Percentiles rank a stretch among this genome's conserved stretches.
Conservation (phyloP, 306 rosid species). For the Carpinus viminea region DNA sequence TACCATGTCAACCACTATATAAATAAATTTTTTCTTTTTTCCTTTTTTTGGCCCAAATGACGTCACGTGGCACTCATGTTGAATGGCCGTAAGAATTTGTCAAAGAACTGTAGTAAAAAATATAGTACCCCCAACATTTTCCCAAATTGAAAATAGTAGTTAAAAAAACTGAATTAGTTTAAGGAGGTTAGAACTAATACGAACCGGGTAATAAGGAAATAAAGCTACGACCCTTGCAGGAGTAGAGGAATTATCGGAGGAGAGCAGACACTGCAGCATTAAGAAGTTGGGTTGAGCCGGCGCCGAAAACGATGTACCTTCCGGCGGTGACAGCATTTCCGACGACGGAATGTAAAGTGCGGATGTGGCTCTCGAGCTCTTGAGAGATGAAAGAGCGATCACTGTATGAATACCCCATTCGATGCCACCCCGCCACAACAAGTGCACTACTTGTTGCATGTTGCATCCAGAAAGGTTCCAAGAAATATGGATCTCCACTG, state of each 20-base stretch:
- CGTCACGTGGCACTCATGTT: too few relatives aligned
- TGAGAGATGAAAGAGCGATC: constrained; percentile 12
- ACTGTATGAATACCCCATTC: constrained; percentile 35
- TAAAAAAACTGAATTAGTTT: too few relatives aligned
- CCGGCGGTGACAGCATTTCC: constrained; percentile 39
- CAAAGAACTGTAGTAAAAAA: too few relatives aligned
- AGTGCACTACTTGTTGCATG: constrained; percentile 32
- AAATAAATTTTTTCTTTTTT: too few relatives aligned
- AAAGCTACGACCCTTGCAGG: constrained; percentile 12
- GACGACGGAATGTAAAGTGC: constrained; percentile 19
- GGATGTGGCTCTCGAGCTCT: constrained; percentile 27
- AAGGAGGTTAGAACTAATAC: not conserved
- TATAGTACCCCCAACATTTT: too few relatives aligned
- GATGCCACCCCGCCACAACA: constrained; percentile 45
- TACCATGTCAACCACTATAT: too few relatives aligned
- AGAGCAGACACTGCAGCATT: constrained; percentile 34
- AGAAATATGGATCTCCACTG: constrained; percentile 47
- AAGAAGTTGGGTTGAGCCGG: constrained; percentile 35
- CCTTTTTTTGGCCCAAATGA: too few relatives aligned
- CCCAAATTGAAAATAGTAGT: too few relatives aligned
- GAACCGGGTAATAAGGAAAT: constrained; percentile 25
- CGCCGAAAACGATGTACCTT: constrained; percentile 30
- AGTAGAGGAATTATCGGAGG: not conserved
- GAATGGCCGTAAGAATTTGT: too few relatives aligned
- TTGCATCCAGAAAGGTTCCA: constrained; percentile 48